Evolutionary conservation across 768 basidiomycete species (phyloP), one percentile per base, ranked within the genome.

Genomic region (Pseudohyphozyma bogoriensis): DNA sequence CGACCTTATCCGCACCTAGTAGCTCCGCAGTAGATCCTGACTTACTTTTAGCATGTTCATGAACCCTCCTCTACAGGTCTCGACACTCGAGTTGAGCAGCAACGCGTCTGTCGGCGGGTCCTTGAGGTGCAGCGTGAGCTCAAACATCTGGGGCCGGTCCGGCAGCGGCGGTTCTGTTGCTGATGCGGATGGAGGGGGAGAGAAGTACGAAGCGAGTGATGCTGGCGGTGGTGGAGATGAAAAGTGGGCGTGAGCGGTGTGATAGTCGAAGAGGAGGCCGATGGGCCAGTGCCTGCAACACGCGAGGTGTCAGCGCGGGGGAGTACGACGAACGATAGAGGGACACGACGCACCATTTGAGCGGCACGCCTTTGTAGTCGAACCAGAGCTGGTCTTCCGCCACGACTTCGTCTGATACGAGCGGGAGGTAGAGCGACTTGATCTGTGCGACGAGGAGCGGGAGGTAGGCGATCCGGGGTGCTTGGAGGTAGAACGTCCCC

Each of bases 351-450:
- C 59, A 93, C 93, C 93, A 96, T 76, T 90, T 89, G 68, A 92
- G 79, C 51, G 87, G 71, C 9, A 79, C 81, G 33, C 88, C 87
- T 55, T 87, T 86, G 63, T 84, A 86, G 74, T 95, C 90, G 73
- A 99, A 95, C 95, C 93, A 97, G 87, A 93, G 90, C 55, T 92
- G 87, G 59, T 88, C 86, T 66, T 91, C 88, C 70, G 86, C 86
- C 61, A 92, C 75, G 13, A 78, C 69, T 62, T 83, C 84, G 71
- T 95, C 89, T 69, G 96, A 85, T 16, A 92, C 87, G 56, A 96
- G 83, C 65, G 95, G 88, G 78, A 87, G 84, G 63, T 97, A 79
- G 74, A 89, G 89, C 68, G 84, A 81, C 60, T 85, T 82, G 60
- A 99, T 82, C 70, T 95, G 89, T 5, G 89, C 85, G 70, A 96